These are phyloP conservation scores for Calonectria multiphialidica DNA, from an alignment of 2,329 filamentous ascomycete genomes.

Conservation along the genomic window DNA sequence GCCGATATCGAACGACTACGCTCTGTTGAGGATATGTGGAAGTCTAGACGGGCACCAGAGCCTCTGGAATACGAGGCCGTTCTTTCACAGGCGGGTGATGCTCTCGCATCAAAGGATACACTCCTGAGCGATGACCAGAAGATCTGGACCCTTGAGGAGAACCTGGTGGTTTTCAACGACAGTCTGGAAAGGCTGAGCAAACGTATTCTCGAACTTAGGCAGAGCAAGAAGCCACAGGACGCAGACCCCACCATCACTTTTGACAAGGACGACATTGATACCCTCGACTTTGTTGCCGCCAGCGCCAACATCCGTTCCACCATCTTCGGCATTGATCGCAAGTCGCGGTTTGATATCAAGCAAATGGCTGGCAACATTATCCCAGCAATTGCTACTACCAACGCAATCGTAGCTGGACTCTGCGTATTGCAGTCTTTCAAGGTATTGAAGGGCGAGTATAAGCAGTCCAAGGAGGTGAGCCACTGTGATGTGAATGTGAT, in stretches of 20 bases:
- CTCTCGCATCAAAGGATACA: constrained; percentile 64
- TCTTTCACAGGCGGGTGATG: constrained; percentile 61
- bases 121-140: constrained; percentile 77
- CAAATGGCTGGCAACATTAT: constrained; percentile 99
- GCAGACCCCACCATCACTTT: constrained; percentile 81
- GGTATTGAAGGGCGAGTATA: constrained; percentile 79
- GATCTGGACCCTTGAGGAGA: constrained; percentile 86
- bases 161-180: constrained; percentile 87
- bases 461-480: constrained; percentile 78
- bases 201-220: constrained; percentile 76
- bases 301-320: constrained; percentile 90
- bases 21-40: constrained; percentile 98
- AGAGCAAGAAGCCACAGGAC: constrained; percentile 57
- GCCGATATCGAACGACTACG: constrained; percentile 85
- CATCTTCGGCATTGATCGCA: constrained; percentile 89
- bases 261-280: constrained; percentile 97
- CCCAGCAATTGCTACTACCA: constrained; percentile 96
- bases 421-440: constrained; percentile 96
- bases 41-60: constrained; percentile 79
- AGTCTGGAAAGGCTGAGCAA: constrained; percentile 83
- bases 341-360: constrained; percentile 96
- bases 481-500: neutral
- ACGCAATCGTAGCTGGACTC: constrained; percentile 93
- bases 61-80: constrained; percentile 77
- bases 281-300: constrained; percentile 92